Percentiles rank a stretch among this genome's conserved stretches.
phyloP scores from a whole-genome alignment of 1,284 basidiomycete genomes.

The Ganoderma meredithae region DNA sequence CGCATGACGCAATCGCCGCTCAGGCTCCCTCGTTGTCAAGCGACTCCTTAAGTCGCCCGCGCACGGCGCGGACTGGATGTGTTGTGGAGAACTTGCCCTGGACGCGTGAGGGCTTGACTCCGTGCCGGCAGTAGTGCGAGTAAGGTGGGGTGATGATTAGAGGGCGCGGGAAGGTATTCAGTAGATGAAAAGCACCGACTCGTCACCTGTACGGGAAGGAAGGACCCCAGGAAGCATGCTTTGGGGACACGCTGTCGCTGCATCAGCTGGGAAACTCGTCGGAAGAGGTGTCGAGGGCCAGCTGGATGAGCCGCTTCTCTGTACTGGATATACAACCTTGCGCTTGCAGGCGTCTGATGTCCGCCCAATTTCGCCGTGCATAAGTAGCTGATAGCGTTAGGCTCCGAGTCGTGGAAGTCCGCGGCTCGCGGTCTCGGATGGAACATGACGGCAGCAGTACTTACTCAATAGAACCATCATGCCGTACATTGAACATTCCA shows the following conservation, averaged over 20 bases:
- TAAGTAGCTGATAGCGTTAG: too few species aligned
- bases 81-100: constrained; percentile 49
- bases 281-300: too few species aligned
- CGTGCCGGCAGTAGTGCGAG: constrained; percentile 28
- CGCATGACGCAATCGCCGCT: constrained; percentile 49
- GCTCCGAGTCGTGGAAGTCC: too few species aligned
- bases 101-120: constrained; percentile 42
- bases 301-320: too few species aligned
- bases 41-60: constrained; percentile 60
- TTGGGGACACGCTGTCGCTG: too few species aligned
- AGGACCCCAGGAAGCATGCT: too few species aligned
- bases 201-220: too few species aligned
- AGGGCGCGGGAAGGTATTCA: constrained; percentile 59
- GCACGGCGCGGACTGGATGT: constrained; percentile 44
- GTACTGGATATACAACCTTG: too few species aligned
- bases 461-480: not conserved
- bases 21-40: constrained; percentile 58
- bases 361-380: too few species aligned
- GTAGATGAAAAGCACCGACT: constrained; percentile 28
- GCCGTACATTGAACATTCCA: not conserved
- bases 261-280: too few species aligned
- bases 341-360: too few species aligned
- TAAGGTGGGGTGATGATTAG: constrained; percentile 50
- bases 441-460: not conserved
- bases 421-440: too few species aligned